A percentile compares a stretch with the other conserved stretches of the same genome.
Evolutionary conservation across 768 basidiomycete species (phyloP).

Genomic region (Gloeostereum incarnatum): DNA sequence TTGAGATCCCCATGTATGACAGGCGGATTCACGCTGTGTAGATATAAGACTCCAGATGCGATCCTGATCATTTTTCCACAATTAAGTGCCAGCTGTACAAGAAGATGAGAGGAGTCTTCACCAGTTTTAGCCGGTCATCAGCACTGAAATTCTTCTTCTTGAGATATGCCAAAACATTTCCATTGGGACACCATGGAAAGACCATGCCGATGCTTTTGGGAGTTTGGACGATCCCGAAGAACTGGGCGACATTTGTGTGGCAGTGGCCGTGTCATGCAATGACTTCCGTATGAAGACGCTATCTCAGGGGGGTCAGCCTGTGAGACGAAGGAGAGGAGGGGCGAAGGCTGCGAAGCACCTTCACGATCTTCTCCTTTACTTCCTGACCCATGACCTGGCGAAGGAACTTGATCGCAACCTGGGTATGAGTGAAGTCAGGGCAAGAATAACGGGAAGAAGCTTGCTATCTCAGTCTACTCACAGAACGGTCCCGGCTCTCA

Average conservation of each 20-base stretch:
- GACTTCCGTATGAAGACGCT: slow-evolving; percentile 51
- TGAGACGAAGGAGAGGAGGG: background rate
- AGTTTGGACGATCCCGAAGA: slow-evolving; percentile 46
- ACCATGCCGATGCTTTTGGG: slow-evolving; percentile 51
- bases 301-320: slow-evolving; percentile 1
- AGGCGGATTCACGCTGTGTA: slow-evolving; percentile 43
- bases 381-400: slow-evolving; percentile 41
- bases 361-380: slow-evolving; percentile 41
- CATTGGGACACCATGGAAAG: slow-evolving; percentile 55
- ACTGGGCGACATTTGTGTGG: slow-evolving; percentile 44
- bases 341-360: slow-evolving; percentile 19
- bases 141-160: slow-evolving; percentile 25
- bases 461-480: too few species aligned
- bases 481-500: slow-evolving; percentile 25
- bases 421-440: slow-evolving; percentile 4
- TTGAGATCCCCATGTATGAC: slow-evolving; percentile 30
- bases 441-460: background rate
- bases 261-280: slow-evolving; percentile 48
- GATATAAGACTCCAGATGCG: slow-evolving; percentile 46
- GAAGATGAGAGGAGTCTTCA: slow-evolving; percentile 17
- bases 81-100: background rate
- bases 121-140: slow-evolving; percentile 39
- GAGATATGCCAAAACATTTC: slow-evolving; percentile 43
- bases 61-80: slow-evolving; percentile 37
- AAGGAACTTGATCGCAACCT: slow-evolving; percentile 54